Base-by-base conservation (phyloP, 495 filamentous ascomycete genomes). In the Penicillium manginii region DNA sequence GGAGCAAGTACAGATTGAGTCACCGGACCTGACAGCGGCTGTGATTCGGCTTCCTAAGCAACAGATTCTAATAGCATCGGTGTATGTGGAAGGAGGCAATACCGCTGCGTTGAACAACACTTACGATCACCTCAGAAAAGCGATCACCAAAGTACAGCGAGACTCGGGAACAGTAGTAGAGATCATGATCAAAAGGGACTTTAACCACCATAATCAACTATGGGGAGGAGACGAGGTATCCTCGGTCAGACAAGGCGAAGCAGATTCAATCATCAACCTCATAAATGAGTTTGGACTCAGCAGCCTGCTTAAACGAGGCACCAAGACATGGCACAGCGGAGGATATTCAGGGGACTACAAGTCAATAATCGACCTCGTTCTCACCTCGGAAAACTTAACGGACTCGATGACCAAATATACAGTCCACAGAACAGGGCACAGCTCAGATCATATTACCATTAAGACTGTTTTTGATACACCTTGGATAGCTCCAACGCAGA, bases 391-490 rank as follows among this genome's bases (percentile, higher is more conserved):
- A 1, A 58, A 61, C 19, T 45, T 72, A n/a, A 46, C 54, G 32
- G 58, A 52, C 35, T 37, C 26, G 2, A 59, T 64, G 54, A 47
- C 59, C 11, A 74, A 69, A 51, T 74, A 62, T 64, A 52, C 40
- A 17, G 54, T 73, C 50, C 59, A 57, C 33, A 46, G 52, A 57
- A 67, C 61, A 10, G 68, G 72, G 50, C 61, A 76, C 58, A 59
- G 70, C 23, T 76, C 73, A 9, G 71, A 76, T 46, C 63, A 74
- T 57, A 23, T 56, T 33, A 48, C 72, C 11, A 73, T 76, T 57
- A 45, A 67, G 54, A 69, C 66, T 12, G 58, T 63, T 14, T 66
- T 75, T 55, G 50, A 67, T 47, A 54, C 57, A 15, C 52, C 54
- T 18, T 51, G 33, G 52, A 21, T 54, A 35, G 39, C 52, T 21